Conservation (phyloP, 148 eudicot species). For the Rhododendron ferrugineum region DNA sequence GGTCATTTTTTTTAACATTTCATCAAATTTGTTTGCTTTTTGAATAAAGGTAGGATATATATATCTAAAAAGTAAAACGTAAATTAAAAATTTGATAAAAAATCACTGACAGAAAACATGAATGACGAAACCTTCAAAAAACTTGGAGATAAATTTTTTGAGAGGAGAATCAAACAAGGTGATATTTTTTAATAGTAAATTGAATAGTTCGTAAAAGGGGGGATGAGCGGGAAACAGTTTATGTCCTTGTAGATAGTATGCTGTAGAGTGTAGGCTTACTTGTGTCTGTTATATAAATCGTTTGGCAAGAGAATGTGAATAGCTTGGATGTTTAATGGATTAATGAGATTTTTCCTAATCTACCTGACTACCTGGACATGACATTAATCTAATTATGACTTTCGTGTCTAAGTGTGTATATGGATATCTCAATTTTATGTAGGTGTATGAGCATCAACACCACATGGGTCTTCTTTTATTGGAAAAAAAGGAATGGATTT, state of each 20-base stretch:
- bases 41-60: no score
- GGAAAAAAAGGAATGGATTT: slow-evolving; percentile 78
- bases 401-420: slow-evolving; percentile 4
- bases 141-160: no score
- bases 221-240: not conserved
- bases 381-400: not conserved
- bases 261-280: not conserved
- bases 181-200: no score
- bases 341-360: slow-evolving; percentile 4
- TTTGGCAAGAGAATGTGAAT: not conserved
- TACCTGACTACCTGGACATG: not conserved
- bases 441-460: slow-evolving; percentile 76
- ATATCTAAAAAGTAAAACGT: no score
- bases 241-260: not conserved
- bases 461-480: slow-evolving; percentile 81
- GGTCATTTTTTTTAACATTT: no score
- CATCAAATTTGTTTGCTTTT: no score
- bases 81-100: no score
- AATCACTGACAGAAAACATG: no score
- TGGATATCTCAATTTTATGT: slow-evolving; percentile 13
- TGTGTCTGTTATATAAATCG: not conserved
- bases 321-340: not conserved
- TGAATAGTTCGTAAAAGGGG: not conserved
- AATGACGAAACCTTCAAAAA: no score
- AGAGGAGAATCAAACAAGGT: no score